These are phyloP conservation scores for Boletus pseudopeckii DNA, from an alignment of 768 basidiomycete genomes.

Conservation along the genomic window DNA sequence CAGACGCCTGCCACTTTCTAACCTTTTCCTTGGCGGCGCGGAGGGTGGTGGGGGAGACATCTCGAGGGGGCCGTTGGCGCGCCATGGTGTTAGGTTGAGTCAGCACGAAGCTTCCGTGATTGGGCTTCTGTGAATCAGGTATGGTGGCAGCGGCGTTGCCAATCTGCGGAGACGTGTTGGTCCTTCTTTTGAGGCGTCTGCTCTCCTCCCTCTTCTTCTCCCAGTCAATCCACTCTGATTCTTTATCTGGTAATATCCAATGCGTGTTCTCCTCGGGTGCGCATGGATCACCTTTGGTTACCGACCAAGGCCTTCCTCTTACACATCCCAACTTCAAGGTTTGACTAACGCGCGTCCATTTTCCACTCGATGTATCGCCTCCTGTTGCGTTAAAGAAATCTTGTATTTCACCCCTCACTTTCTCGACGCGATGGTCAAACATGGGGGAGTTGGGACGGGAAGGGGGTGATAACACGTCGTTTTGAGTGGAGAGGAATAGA, in stretches of 20 bases:
- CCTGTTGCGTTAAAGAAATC: conserved; percentile 35
- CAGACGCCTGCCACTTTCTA: conserved; percentile 33
- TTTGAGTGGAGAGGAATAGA: conserved; percentile 31
- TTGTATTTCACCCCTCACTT: conserved; percentile 32
- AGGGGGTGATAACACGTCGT: conserved; percentile 32
- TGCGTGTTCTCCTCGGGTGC: conserved; percentile 24
- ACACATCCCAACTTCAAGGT: conserved; percentile 41
- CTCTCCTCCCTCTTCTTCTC: conserved; percentile 33
- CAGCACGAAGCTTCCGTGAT: background rate
- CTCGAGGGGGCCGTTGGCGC: conserved; percentile 5
- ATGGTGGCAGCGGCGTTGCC: background rate
- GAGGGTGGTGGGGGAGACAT: conserved; percentile 26
- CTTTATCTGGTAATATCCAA: conserved; percentile 43
- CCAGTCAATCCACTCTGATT: conserved; percentile 48
- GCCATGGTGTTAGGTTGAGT: background rate
- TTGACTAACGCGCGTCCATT: conserved; percentile 44
- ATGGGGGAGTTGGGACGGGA: conserved; percentile 35
- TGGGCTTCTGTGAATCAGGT: conserved; percentile 5
- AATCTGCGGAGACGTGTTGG: conserved; percentile 9
- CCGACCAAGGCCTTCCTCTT: conserved; percentile 32
- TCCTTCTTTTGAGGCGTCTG: conserved; percentile 17
- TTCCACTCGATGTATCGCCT: conserved; percentile 41
- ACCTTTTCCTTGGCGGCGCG: conserved; percentile 35
- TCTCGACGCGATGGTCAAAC: conserved; percentile 28
- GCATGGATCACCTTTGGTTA: conserved; percentile 20